phyloP scores from a whole-genome alignment of 169 alveolate species.

The Plasmodium adleri region DNA sequence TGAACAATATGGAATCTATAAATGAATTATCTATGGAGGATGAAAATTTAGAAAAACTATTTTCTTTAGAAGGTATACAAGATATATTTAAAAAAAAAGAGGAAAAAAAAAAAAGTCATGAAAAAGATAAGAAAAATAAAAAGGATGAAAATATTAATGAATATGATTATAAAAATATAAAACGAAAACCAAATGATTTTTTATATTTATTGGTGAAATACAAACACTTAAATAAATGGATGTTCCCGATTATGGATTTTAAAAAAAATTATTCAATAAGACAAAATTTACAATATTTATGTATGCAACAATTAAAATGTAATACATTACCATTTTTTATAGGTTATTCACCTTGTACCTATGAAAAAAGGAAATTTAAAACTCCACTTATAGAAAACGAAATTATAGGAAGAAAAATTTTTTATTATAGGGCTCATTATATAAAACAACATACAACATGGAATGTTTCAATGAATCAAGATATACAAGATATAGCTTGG shows the following conservation, averaged over 20 bases:
- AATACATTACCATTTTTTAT: conserved; percentile 77
- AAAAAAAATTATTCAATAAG: conserved; percentile 79
- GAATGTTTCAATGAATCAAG: conserved; percentile 24
- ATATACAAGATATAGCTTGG: conserved; percentile 85
- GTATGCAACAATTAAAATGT: conserved; percentile 80
- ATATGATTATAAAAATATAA: conserved; percentile 76
- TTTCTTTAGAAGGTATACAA: conserved; percentile 66
- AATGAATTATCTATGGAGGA: conserved; percentile 6
- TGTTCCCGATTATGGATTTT: conserved; percentile 83
- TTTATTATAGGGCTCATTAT: conserved; percentile 85
- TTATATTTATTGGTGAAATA: conserved; percentile 81
- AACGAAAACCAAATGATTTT: conserved; percentile 79
- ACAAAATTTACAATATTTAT: conserved; percentile 79
- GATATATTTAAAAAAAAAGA: conserved; percentile 28
- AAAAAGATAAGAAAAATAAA: conserved; percentile 24
- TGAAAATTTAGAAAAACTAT: conserved; percentile 49
- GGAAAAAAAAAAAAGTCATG: conserved; percentile 23
- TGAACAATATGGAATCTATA: neutral
- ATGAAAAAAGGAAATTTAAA: conserved; percentile 73
- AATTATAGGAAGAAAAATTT: conserved; percentile 79
- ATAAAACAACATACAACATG: conserved; percentile 63
- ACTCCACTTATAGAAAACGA: conserved; percentile 47
- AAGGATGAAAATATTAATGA: conserved; percentile 27
- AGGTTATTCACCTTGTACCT: conserved; percentile 83
- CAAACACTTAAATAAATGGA: conserved; percentile 78